Evolutionary conservation across 2,329 filamentous ascomycete species (phyloP).

Genomic region (Tolypocladium sp.): DNA sequence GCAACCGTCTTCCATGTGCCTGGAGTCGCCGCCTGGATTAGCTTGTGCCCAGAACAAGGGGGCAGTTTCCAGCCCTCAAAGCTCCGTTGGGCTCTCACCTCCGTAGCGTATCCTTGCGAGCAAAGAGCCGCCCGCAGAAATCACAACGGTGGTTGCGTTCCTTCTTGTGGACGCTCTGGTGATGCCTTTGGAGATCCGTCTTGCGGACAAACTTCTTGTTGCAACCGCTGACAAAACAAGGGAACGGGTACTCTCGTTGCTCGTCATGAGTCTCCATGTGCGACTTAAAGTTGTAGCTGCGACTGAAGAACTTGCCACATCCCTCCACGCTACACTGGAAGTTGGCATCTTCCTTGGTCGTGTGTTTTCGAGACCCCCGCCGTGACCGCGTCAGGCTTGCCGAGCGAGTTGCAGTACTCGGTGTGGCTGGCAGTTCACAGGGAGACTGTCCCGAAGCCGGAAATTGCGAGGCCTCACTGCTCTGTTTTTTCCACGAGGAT

Average conservation of each 20-base stretch:
- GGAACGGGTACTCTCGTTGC: slow-evolving; percentile 59
- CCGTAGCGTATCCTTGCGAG: slow-evolving; percentile 72
- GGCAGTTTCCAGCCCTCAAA: no score
- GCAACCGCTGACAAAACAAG: slow-evolving; percentile 57
- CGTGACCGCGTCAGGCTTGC: not conserved
- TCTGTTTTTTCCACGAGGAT: not conserved
- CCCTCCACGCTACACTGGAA: slow-evolving; percentile 58
- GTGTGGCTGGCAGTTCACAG: not conserved
- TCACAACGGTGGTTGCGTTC: slow-evolving; percentile 61
- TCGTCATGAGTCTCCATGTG: slow-evolving; percentile 81
- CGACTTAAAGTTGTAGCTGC: slow-evolving; percentile 79
- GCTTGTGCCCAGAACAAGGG: not conserved
- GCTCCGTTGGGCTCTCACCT: slow-evolving; percentile 41
- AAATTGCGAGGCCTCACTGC: not conserved
- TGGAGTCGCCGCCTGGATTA: slow-evolving; percentile 19
- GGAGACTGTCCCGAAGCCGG: not conserved
- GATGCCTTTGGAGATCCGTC: slow-evolving; percentile 62
- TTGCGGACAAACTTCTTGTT: slow-evolving; percentile 71
- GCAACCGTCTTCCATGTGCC: slow-evolving; percentile 71
- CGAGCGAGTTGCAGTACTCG: not conserved
- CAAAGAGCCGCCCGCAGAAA: slow-evolving; percentile 63
- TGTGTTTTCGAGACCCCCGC: slow-evolving; percentile 38
- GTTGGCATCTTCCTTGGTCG: slow-evolving; percentile 60
- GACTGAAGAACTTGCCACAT: slow-evolving; percentile 72
- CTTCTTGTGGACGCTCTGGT: slow-evolving; percentile 64